Evolutionary conservation across 805 yeast genomes (phyloP).

Genomic region (Cyberlindnera misumaiensis): DNA sequence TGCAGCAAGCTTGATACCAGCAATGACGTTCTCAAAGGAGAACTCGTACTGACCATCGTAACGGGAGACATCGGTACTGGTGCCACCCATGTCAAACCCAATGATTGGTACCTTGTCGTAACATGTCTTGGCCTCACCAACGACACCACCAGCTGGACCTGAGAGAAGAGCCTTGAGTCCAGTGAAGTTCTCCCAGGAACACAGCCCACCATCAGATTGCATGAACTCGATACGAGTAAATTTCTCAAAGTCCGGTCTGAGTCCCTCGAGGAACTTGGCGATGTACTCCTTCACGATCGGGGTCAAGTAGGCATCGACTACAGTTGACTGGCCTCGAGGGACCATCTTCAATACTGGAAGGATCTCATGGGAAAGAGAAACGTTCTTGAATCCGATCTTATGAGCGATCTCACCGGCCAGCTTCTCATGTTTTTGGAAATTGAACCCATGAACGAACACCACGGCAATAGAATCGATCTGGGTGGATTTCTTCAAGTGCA

Average conservation of each 20-base stretch:
- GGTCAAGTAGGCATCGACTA: conserved; percentile 36
- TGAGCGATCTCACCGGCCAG: conserved; percentile 27
- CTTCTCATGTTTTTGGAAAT: conserved; percentile 33
- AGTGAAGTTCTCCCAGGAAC: conserved; percentile 44
- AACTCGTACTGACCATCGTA: conserved; percentile 25
- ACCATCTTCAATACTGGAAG: conserved; percentile 33
- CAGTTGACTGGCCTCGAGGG: conserved; percentile 36
- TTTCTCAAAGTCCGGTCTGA: conserved; percentile 27
- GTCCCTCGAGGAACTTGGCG: conserved; percentile 29
- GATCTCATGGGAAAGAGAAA: conserved; percentile 14
- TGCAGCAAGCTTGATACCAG: conserved; percentile 35
- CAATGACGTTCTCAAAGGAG: conserved; percentile 28
- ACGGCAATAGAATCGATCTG: conserved; percentile 28
- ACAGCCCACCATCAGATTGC: conserved; percentile 55
- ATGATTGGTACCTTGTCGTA: conserved; percentile 32
- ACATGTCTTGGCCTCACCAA: conserved; percentile 49
- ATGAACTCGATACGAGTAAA: conserved; percentile 40
- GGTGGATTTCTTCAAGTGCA: conserved; percentile 20
- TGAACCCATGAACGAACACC: conserved; percentile 30
- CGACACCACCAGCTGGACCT: conserved; percentile 61
- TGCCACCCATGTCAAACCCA: conserved; percentile 38
- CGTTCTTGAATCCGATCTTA: conserved; percentile 24
- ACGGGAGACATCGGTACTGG: conserved; percentile 34
- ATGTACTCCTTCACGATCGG: too few relatives aligned
- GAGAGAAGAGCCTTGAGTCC: conserved; percentile 48